Percentiles rank a stretch among this genome's conserved stretches.
Evolutionary conservation across 371 early-diverging fungal genomes (phyloP).

Genomic region (Globomyces sp.): DNA sequence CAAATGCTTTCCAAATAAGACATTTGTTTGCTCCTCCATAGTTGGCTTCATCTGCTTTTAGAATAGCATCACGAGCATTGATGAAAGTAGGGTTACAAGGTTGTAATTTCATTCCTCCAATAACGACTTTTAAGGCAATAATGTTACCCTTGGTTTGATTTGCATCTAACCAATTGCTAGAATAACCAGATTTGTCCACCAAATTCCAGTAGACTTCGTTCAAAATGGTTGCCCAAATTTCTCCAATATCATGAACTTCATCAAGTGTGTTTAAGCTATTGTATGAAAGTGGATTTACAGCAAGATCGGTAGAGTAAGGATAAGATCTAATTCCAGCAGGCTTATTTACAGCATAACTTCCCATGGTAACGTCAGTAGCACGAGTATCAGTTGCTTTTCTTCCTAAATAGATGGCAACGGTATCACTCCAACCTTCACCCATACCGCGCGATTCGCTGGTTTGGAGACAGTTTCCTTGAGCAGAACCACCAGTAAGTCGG

Average conservation of each 20-base stretch:
- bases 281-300: slow-evolving; percentile 44
- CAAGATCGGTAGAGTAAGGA: slow-evolving; percentile 42
- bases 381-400: slow-evolving; percentile 23
- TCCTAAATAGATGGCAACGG: slow-evolving; percentile 29
- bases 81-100: slow-evolving; percentile 55
- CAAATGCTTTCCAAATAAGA: slow-evolving; percentile 27
- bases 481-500: slow-evolving; percentile 78
- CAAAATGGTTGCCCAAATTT: slow-evolving; percentile 36
- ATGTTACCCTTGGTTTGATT: slow-evolving; percentile 16
- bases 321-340: slow-evolving; percentile 35
- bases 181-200: slow-evolving; percentile 45
- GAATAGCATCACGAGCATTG: slow-evolving; percentile 48
- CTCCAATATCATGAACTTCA: slow-evolving; percentile 27
- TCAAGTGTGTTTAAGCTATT: slow-evolving; percentile 17
- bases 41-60: slow-evolving; percentile 39
- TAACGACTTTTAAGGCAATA: slow-evolving; percentile 29
- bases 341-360: slow-evolving; percentile 31
- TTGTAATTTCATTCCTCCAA: slow-evolving; percentile 52
- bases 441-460: slow-evolving; percentile 22
- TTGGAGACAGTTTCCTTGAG: slow-evolving; percentile 10
- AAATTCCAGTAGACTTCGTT: slow-evolving; percentile 48
- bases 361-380: slow-evolving; percentile 47
- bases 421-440: slow-evolving; percentile 54
- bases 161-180: slow-evolving; percentile 1
- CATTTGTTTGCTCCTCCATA: slow-evolving; percentile 23